phyloP scores from a whole-genome alignment of 2,329 filamentous ascomycete species.

The Geoglossum cookeanum region DNA sequence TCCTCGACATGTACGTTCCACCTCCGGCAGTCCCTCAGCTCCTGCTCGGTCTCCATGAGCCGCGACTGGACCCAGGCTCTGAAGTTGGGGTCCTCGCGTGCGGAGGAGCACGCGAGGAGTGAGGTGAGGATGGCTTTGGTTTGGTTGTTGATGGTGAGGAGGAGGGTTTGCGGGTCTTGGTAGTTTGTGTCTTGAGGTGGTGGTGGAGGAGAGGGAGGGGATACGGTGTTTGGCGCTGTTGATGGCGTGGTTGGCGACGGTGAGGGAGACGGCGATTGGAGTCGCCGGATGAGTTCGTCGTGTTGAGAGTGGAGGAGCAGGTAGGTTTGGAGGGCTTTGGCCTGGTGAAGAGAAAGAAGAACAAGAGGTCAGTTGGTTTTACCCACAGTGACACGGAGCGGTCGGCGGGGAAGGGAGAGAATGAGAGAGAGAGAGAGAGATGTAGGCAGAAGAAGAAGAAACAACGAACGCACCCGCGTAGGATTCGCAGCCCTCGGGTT shows the following conservation, averaged over 20 bases:
- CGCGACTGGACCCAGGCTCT: slow-evolving; percentile 31
- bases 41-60: slow-evolving; percentile 33
- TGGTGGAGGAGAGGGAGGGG: too few relatives aligned
- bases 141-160: slow-evolving; percentile 31
- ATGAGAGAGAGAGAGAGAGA: not conserved
- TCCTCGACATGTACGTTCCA: slow-evolving; percentile 13
- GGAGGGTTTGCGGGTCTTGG: too few relatives aligned
- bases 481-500: not conserved
- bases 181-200: too few relatives aligned
- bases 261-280: slow-evolving; percentile 18
- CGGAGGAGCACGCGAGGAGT: slow-evolving; percentile 32
- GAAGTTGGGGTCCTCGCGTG: slow-evolving; percentile 26
- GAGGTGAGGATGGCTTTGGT: slow-evolving; percentile 35
- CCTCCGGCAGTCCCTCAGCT: slow-evolving; percentile 18
- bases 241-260: slow-evolving; percentile 19
- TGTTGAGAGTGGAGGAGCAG: slow-evolving; percentile 18
- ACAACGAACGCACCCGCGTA: not conserved
- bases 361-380: too few relatives aligned
- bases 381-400: too few relatives aligned
- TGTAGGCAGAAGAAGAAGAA: not conserved
- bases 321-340: slow-evolving; percentile 19
- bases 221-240: too few relatives aligned
- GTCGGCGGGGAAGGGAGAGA: too few relatives aligned
- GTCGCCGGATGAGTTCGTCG: slow-evolving; percentile 10
- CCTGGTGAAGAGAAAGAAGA: slow-evolving; percentile 10